These are phyloP conservation scores for Acanthamoeba pearcei DNA, from an alignment of 208 protist species.

Conservation along the genomic window DNA sequence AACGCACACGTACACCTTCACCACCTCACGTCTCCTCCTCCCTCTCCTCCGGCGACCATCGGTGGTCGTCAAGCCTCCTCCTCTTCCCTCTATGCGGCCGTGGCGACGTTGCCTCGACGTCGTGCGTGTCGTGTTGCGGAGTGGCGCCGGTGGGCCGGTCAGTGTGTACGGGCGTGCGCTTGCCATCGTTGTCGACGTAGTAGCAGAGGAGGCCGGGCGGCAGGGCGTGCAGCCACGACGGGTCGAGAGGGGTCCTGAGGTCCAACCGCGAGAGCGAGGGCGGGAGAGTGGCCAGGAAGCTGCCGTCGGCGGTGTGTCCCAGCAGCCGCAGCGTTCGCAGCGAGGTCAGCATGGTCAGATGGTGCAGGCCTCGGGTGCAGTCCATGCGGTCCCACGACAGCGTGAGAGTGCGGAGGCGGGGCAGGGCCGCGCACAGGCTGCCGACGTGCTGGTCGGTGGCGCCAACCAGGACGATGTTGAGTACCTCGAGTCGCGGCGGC, in stretches of 20 bases:
- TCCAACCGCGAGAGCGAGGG: neutral
- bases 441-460: neutral
- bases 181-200: neutral
- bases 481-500: neutral
- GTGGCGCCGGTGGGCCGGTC: neutral
- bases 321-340: neutral
- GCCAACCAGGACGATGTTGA: neutral
- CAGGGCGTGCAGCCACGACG: neutral
- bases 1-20: neutral
- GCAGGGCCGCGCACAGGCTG: neutral
- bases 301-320: neutral
- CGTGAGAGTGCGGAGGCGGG: neutral
- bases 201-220: neutral
- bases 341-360: neutral
- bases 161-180: neutral
- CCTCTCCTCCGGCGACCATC: too few relatives aligned
- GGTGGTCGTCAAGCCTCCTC: neutral
- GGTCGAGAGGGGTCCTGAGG: neutral
- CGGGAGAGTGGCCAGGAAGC: neutral
- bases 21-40: neutral
- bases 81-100: neutral
- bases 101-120: neutral
- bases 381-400: neutral
- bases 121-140: neutral
- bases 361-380: neutral